phyloP scores from a whole-genome alignment of 1,284 basidiomycete species.

The Moniliophthora roreri region DNA sequence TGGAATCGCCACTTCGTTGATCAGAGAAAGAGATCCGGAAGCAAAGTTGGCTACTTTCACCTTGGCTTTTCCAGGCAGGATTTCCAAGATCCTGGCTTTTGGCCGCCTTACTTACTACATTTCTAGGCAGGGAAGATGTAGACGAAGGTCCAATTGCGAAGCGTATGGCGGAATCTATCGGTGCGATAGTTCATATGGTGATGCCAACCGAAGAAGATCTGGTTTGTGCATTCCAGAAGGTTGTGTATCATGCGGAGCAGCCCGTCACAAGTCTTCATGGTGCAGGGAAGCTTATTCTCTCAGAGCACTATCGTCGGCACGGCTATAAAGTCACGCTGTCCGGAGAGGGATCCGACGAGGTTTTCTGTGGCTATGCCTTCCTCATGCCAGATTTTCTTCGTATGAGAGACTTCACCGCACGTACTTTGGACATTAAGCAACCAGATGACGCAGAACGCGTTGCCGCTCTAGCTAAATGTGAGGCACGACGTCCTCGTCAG shows the following conservation, averaged over 20 bases:
- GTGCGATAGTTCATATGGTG: conserved; percentile 13
- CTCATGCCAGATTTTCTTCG: conserved; percentile 18
- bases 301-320: conserved; percentile 11
- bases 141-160: conserved; percentile 14
- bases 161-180: conserved; percentile 15
- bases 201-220: conserved; percentile 15
- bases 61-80: conserved; percentile 11
- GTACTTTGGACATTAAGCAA: conserved; percentile 9
- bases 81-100: not conserved
- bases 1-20: conserved; percentile 15
- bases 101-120: not conserved
- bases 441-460: conserved; percentile 11
- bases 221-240: conserved; percentile 15
- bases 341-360: conserved; percentile 20
- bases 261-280: conserved; percentile 14
- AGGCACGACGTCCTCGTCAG: conserved; percentile 2
- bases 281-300: conserved; percentile 16
- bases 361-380: conserved; percentile 18
- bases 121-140: not conserved
- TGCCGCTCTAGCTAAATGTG: not conserved
- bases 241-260: conserved; percentile 15
- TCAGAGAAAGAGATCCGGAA: conserved; percentile 13
- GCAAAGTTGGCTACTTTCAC: conserved; percentile 12
- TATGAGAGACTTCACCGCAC: conserved; percentile 8
- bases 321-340: conserved; percentile 21